Conservation (phyloP, 306 rosid genomes). For the Rosa lucieae region DNA sequence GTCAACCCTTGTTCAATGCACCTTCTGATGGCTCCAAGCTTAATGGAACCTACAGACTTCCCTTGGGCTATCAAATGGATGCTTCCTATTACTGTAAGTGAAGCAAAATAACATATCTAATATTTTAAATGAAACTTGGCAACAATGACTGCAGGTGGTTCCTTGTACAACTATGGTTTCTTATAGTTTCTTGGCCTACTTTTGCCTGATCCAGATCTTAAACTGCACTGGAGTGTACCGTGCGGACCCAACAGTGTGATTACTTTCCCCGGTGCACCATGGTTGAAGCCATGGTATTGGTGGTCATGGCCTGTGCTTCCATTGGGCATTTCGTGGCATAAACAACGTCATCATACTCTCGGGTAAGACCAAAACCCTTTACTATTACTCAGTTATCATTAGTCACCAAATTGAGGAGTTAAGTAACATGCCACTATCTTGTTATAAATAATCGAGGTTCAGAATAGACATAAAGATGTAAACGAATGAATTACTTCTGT, state of each 20-base stretch:
- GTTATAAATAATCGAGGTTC: background rate
- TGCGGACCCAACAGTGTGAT: constrained; percentile 99
- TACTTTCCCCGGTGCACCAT: constrained; percentile 88
- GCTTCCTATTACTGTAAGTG: constrained; percentile 91
- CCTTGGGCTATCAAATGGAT: constrained; percentile 98
- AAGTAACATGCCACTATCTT: background rate
- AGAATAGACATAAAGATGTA: background rate
- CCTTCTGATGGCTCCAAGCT: constrained; percentile 70
- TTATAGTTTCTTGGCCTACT: background rate
- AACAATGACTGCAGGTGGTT: background rate
- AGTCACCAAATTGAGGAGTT: background rate
- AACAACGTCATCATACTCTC: constrained; percentile 63
- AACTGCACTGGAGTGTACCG: constrained; percentile 86
- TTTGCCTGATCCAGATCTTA: constrained; percentile 51
- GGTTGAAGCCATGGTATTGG: constrained; percentile 99
- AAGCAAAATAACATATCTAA: background rate
- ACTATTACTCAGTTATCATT: background rate
- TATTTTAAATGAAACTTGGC: background rate
- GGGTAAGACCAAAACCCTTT: constrained; percentile 49
- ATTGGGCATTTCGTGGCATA: constrained; percentile 87
- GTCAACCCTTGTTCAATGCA: constrained; percentile 74
- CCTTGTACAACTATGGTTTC: background rate
- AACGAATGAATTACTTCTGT: background rate
- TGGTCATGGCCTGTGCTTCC: constrained; percentile 99
- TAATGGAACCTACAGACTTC: constrained; percentile 82